Evolutionary conservation across 352 stramenopile genomes (phyloP), one percentile per base, ranked within the genome.

Genomic region (Phytophthora foliorum): DNA sequence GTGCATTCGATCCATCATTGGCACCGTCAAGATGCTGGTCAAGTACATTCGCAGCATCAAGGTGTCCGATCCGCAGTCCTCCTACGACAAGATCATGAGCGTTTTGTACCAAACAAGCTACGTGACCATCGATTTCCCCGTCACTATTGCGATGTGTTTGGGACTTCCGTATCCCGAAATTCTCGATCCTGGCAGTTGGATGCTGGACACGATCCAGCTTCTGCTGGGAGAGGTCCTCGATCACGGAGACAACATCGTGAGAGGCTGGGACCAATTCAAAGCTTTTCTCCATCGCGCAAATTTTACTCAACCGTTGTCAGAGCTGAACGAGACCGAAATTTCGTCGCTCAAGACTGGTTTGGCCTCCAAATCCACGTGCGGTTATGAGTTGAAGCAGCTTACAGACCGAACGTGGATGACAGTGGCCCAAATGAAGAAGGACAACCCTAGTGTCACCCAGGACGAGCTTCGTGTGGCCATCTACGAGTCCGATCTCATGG

Each of bases 1-100:
- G 27, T 74, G 70, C 36, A 51, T 57, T 2, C 58, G 55, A 29
- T 54, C 58, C 54, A 77, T 77, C 58, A 62, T 77, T 14, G 70
- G 70, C 7, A 74, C 55, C 6, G 34, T 59, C 29, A 56, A 63
- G 17, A 70, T 70, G 58, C 46, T 71, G 13, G 22, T 57, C 55
- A 65, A 46, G 24, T 71, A 71, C 39, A 57, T 67, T 19, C 39
- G 63, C 3, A 57, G 11, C 24, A 29, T 71, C 8, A 61, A 67
- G 21, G 42, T 61, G 19, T 61, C 48, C 22, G 63, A 71, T 6
- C 63, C 56, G 11, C 57, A 66, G 48, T 57, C 46, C 8, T 31
- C 56, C 1, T 16, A 32, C 14, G 63, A 67, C 49, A 59, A 71
- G 56, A 14, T 71, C 41, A 50, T 71, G 63, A 22, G 31, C 22